A percentile compares a stretch with the other conserved stretches of the same genome.
phyloP scores from a whole-genome alignment of 2,329 filamentous ascomycete species.

The Periconia macrospinosa region DNA sequence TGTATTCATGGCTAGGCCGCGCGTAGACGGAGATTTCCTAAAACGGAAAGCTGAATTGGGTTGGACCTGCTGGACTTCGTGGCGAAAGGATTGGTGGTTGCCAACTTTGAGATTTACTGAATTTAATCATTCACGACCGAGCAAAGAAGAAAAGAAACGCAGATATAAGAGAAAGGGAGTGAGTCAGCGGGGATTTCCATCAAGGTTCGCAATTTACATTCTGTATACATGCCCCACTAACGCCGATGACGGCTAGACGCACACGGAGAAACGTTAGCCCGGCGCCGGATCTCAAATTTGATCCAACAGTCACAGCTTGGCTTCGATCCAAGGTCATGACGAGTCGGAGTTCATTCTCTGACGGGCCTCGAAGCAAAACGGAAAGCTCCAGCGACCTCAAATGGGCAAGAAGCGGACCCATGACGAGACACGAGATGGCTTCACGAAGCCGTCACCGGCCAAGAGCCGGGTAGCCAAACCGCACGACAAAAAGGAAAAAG shows the following conservation, averaged over 20 bases:
- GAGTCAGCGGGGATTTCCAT: conserved; percentile 18
- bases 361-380: conserved; percentile 37
- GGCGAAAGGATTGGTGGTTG: background rate
- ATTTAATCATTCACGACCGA: background rate
- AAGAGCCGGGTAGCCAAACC: conserved; percentile 27
- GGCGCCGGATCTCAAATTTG: conserved; percentile 24
- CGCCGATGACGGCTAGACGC: conserved; percentile 19
- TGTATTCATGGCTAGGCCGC: conserved; percentile 23
- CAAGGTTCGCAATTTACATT: conserved; percentile 10
- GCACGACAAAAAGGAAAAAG: conserved; percentile 28
- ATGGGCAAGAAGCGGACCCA: conserved; percentile 47
- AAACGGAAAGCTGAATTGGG: background rate
- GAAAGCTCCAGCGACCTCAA: conserved; percentile 31
- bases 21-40: background rate
- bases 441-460: conserved; percentile 39
- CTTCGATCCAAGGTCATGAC: conserved; percentile 35
- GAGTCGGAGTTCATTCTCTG: conserved; percentile 42
- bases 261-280: conserved; percentile 25
- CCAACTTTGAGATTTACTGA: background rate
- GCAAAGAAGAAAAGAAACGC: background rate
- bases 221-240: conserved; percentile 19
- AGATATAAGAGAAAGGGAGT: background rate
- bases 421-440: conserved; percentile 45
- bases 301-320: conserved; percentile 14
- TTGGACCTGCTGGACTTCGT: background rate